phyloP scores from a whole-genome alignment of 2,329 filamentous ascomycete species.

The Neofusicoccum laricinum region DNA sequence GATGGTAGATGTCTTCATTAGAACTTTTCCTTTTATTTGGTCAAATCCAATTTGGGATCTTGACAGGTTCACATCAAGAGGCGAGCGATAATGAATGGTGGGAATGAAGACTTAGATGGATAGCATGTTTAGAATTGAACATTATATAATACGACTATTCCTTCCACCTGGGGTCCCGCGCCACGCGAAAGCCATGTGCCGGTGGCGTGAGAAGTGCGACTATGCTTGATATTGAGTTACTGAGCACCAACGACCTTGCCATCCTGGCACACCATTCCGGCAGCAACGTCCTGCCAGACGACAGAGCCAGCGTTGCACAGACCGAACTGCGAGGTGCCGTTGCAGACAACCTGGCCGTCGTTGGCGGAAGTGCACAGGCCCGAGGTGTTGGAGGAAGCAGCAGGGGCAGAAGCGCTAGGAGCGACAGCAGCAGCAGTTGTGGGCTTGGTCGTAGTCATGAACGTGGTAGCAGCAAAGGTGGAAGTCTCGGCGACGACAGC shows the following conservation, averaged over 20 bases:
- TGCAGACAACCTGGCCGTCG: conserved; percentile 20
- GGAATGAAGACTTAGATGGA: no score
- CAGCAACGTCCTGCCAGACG: conserved; percentile 33
- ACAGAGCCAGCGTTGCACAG: conserved; percentile 43
- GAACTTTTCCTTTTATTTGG: no score
- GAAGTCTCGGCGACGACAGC: neutral
- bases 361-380: neutral
- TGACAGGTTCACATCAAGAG: no score
- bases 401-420: neutral
- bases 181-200: no score
- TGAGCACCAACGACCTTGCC: conserved; percentile 32
- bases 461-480: neutral
- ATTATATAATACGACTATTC: no score
- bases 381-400: neutral
- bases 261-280: conserved; percentile 44
- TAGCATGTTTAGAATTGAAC: no score
- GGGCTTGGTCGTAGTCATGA: neutral
- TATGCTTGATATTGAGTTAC: neutral
- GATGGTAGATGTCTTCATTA: no score
- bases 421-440: conserved; percentile 23
- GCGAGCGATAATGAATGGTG: no score
- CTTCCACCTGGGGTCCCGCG: no score
- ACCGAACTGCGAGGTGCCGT: conserved; percentile 39
- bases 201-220: no score
- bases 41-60: no score